Evolutionary conservation across 2,329 filamentous ascomycete genomes (phyloP).

Genomic region (Xylaria multiplex): DNA sequence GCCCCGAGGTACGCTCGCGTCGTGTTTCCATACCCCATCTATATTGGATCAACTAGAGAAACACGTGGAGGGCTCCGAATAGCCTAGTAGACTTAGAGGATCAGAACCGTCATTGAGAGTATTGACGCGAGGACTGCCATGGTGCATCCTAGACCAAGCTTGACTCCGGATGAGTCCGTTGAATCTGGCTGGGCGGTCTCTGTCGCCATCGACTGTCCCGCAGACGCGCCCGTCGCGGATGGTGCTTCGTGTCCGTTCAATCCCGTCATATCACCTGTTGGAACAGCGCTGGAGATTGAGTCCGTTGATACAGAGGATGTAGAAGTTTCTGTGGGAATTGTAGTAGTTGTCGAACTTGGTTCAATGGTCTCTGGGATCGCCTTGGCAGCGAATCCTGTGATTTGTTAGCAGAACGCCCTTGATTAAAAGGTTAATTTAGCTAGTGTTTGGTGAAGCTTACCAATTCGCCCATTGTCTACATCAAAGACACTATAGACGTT

Average conservation of each 20-base stretch:
- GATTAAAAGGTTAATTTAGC: not conserved
- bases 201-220: conserved; percentile 40
- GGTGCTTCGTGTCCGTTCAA: conserved; percentile 53
- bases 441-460: conserved; percentile 52
- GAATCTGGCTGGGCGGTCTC: conserved; percentile 42
- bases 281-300: conserved; percentile 28
- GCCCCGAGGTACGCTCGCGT: not conserved
- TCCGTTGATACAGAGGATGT: conserved; percentile 39
- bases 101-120: conserved; percentile 39
- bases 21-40: conserved; percentile 4
- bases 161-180: conserved; percentile 30
- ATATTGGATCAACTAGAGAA: conserved; percentile 2
- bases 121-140: conserved; percentile 39
- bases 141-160: conserved; percentile 36
- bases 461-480: conserved; percentile 72
- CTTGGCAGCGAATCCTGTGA: conserved; percentile 53
- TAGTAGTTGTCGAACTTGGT: conserved; percentile 32
- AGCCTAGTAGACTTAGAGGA: conserved; percentile 34
- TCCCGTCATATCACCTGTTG: conserved; percentile 41
- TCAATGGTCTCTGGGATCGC: conserved; percentile 32
- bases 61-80: conserved; percentile 9
- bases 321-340: conserved; percentile 36
- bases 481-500: conserved; percentile 92
- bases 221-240: conserved; percentile 37
- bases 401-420: conserved; percentile 18